Conservation (phyloP, 1,139 yeast species). For the Magnusiomyces tetraspermus region DNA sequence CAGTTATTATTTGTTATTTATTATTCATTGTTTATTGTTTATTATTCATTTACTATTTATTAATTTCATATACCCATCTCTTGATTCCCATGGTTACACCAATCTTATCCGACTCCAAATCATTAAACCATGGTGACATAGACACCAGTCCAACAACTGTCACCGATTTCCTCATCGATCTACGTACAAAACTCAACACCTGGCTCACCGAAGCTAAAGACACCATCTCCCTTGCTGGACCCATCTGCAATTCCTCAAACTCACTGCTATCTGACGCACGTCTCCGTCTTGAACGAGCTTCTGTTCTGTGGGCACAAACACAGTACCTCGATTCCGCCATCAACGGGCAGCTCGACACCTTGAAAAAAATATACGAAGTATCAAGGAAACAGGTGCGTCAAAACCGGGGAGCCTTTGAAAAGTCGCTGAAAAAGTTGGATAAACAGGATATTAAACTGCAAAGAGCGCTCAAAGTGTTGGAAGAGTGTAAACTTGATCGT, state of each 20-base stretch:
- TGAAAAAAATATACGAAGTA: constrained; percentile 18
- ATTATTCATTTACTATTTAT: no score
- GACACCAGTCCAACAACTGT: background rate
- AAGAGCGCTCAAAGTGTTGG: constrained; percentile 28
- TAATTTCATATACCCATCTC: no score
- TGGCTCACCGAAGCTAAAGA: constrained; percentile 31
- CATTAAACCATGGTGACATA: background rate
- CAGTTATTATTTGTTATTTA: no score
- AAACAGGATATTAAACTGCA: constrained; percentile 28
- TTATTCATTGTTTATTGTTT: no score
- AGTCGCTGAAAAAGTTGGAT: constrained; percentile 20
- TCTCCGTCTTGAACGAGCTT: constrained; percentile 27
- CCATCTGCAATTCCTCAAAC: constrained; percentile 32
- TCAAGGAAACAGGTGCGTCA: constrained; percentile 15
- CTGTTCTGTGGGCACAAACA: constrained; percentile 31
- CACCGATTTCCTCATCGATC: background rate
- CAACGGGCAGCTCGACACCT: constrained; percentile 26
- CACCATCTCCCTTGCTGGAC: constrained; percentile 32
- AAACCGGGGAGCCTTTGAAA: constrained; percentile 18
- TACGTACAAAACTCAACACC: background rate
- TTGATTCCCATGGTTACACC: background rate
- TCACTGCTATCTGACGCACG: constrained; percentile 24
- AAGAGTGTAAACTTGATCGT: constrained; percentile 26
- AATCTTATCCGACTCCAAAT: background rate
- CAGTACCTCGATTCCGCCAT: constrained; percentile 28